phyloP scores from a whole-genome alignment of 2,329 filamentous ascomycete genomes.

The Talaromyces atroroseus region DNA sequence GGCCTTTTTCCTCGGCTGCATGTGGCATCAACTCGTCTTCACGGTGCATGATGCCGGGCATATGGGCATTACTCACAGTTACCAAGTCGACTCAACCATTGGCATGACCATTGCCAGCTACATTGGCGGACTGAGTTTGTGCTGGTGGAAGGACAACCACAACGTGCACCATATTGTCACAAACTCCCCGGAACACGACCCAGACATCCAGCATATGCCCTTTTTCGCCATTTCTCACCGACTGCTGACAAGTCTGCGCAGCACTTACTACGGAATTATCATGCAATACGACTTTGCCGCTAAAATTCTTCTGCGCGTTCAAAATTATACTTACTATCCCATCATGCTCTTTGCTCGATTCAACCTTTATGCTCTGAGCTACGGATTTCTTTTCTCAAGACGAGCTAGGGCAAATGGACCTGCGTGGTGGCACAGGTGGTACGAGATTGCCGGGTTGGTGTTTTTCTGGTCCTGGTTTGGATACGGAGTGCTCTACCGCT shows the following conservation, averaged over 20 bases:
- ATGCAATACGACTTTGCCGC: conserved; percentile 75
- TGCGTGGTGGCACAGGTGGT: conserved; percentile 75
- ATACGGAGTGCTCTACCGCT: conserved; percentile 70
- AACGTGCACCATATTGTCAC: conserved; percentile 97
- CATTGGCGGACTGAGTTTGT: conserved; percentile 78
- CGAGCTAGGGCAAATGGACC: conserved; percentile 68
- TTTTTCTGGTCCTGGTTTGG: conserved; percentile 88
- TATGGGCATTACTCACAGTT: conserved; percentile 94
- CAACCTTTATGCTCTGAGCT: conserved; percentile 79
- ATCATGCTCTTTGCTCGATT: conserved; percentile 76
- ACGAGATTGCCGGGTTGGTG: conserved; percentile 69
- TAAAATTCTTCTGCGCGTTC: conserved; percentile 63
- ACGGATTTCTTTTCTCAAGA: conserved; percentile 66
- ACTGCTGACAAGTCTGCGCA: conserved; percentile 66
- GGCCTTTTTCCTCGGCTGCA: conserved; percentile 67
- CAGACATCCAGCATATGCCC: conserved; percentile 87
- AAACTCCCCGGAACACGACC: conserved; percentile 90
- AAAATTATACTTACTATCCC: conserved; percentile 78
- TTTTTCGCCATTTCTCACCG: conserved; percentile 83
- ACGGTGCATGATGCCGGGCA: conserved; percentile 92
- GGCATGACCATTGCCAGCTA: conserved; percentile 89
- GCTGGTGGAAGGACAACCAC: conserved; percentile 97
- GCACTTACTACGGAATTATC: conserved; percentile 75
- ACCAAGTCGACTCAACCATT: conserved; percentile 74
- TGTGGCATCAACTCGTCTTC: conserved; percentile 96